Evolutionary conservation across 768 basidiomycete genomes (phyloP), one percentile per base, ranked within the genome.

Genomic region (Coprinopsis cinerea): DNA sequence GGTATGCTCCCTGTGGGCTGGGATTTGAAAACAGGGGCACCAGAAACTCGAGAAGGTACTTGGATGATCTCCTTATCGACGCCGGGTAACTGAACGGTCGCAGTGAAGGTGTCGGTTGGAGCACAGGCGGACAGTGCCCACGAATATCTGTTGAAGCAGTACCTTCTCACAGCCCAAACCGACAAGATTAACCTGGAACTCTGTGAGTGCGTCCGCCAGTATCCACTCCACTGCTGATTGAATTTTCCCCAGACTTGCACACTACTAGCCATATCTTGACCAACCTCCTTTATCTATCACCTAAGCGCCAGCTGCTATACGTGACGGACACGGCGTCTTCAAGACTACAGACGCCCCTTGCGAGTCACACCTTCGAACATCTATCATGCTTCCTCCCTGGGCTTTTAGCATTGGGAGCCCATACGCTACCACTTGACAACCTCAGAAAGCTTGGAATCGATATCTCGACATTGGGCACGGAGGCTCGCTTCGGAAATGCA

Each of bases 321-420:
- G 80, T 84, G 9, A 85, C 84, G 7, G 83, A 84, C 58, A 67
- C 68, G 15, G 54, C 42, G 22, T 39, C 63, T 11, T 53, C 67
- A 10, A 64, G 60, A 3, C 55, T 56, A 25, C 55, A 55, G 9
- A 66, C 62, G 23, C 52, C 57, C 14, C n/a, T 20, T 4, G 71
- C 76, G 20, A 68, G 73, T 9, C 78, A 83, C 55, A 57, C 61
- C 18, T 79, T 88, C 47, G 87, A 89, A 53, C 87, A 90, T 58
- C 67, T 90, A 23, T 80, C 86, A 10, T 88, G 87, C 64, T 90
- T 88, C 68, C 72, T 87, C 42, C 85, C 86, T 0, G 87, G 88
- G 14, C 67, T 88, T 14, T 70, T 90, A 43, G 85, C 87, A 3
- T 71, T 90, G 2, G 87, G 88, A 22, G 83, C 67, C 3, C 75